Base-by-base conservation (phyloP, 306 rosid species). In the Mimosa pudica region DNA sequence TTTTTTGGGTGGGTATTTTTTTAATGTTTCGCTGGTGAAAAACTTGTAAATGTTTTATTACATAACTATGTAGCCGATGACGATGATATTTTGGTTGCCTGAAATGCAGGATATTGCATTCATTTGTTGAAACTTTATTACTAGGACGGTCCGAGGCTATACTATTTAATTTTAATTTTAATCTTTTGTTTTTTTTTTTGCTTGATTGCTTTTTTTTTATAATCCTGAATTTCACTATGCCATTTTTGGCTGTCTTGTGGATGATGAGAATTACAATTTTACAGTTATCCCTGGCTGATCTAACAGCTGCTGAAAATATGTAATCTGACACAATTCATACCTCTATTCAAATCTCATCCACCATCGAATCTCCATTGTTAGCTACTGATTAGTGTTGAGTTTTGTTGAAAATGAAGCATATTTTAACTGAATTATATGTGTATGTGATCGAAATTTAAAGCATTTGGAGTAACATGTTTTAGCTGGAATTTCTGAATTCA, bases 141-240 rank as follows among this genome's bases (percentile, higher is more conserved):
- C 98, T 93, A 93, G 97, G 97, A 91, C 97, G 98, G 97, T 91
- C 98, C 86, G 98, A 89, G 97, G 97, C 97, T 83, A 10, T 57
- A 57, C 8, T 32, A 6, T 57, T 57, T 68, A 6, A 51, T 75
- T 52, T 20, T 20, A 2, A 11, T 12, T 0, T 2, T 3, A 0
- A 1, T 61, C 16, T 61, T 10, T 61, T 20, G 2, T 42, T 46
- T 8, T 38, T 8, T 38, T 17, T 38, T 24, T 24, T 17, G 0
- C 3, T 3, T 0, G 58, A 17, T 33, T 64, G 12, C 5, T 7
- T 1, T 42, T 57, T 42, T 65, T 3, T 65, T 7, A 9, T 24
- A 6, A 61, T 49, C 20, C 33, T 81, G 45, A 10, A 47, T 17
- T 58, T 30, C 24, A 20, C 44, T 0, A 1, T 18, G 8, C 36